Evolutionary conservation across 2,329 filamentous ascomycete species (phyloP).

Genomic region (Tolypocladium endophyticum): DNA sequence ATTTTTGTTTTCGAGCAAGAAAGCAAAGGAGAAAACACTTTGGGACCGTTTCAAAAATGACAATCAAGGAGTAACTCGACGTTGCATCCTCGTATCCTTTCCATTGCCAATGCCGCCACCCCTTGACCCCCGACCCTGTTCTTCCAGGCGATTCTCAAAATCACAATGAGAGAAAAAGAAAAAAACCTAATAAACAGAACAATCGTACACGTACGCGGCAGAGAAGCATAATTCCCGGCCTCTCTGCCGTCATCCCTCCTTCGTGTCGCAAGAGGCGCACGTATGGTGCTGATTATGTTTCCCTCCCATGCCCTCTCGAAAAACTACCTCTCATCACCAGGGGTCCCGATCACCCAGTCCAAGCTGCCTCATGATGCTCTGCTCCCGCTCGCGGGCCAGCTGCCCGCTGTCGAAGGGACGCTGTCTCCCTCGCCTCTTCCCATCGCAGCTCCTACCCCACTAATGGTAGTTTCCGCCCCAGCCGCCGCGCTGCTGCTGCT

Average conservation of each 20-base stretch:
- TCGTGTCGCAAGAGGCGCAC: slow-evolving; percentile 5
- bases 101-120: slow-evolving; percentile 12
- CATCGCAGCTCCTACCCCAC: slow-evolving; percentile 21
- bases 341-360: slow-evolving; percentile 5
- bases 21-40: neutral
- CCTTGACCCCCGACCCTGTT: slow-evolving; percentile 11
- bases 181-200: slow-evolving; percentile 13
- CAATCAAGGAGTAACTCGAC: neutral
- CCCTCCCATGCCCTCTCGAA: slow-evolving; percentile 14
- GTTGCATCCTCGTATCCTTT: slow-evolving; percentile 3
- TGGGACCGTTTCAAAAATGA: neutral
- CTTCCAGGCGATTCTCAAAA: slow-evolving; percentile 20
- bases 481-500: slow-evolving; percentile 36
- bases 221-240: slow-evolving; percentile 2
- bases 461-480: slow-evolving; percentile 53
- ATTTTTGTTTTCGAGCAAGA: neutral
- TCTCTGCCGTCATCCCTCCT: slow-evolving; percentile 5
- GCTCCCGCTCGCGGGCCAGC: slow-evolving; percentile 3
- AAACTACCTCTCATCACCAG: slow-evolving; percentile 1
- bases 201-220: slow-evolving; percentile 26
- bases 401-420: slow-evolving; percentile 2
- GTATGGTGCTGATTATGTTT: slow-evolving; percentile 21
- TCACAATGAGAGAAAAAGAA: slow-evolving; percentile 11
- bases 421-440: slow-evolving; percentile 9
- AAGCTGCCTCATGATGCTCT: slow-evolving; percentile 7